Conservation (phyloP, 768 basidiomycete species). For the Trametopsis cervina region DNA sequence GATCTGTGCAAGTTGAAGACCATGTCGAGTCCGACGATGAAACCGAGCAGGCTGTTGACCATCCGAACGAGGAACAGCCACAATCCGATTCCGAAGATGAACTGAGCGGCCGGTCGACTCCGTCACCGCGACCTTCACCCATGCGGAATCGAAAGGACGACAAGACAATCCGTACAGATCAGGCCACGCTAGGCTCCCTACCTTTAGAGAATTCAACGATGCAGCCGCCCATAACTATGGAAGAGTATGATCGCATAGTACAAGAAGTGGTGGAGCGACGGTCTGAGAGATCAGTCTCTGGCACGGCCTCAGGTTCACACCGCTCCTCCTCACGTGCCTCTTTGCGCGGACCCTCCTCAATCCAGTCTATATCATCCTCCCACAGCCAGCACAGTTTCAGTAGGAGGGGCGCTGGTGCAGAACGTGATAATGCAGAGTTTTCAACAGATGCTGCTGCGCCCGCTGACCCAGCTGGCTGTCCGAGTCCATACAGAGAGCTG, state of each 20-base stretch:
- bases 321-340: neutral
- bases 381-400: neutral
- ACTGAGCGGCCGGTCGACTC: conserved; percentile 1
- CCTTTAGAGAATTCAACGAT: conserved; percentile 16
- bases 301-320: conserved; percentile 1
- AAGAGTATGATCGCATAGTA: conserved; percentile 57
- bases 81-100: conserved; percentile 5
- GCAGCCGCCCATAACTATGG: conserved; percentile 43
- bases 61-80: conserved; percentile 16
- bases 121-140: conserved; percentile 26
- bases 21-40: conserved; percentile 18
- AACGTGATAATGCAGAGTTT: neutral
- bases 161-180: conserved; percentile 46
- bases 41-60: conserved; percentile 14
- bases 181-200: conserved; percentile 43
- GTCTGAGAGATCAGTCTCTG: conserved; percentile 36
- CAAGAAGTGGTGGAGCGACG: conserved; percentile 63
- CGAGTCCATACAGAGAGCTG: neutral
- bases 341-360: neutral
- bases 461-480: neutral
- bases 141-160: conserved; percentile 30
- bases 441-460: neutral
- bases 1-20: neutral
- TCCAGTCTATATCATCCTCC: neutral
- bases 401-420: neutral